A percentile compares a stretch with the other conserved stretches of the same genome.
Conservation (phyloP, 805 yeast species). For the Wilhelminamyces savonicus region DNA sequence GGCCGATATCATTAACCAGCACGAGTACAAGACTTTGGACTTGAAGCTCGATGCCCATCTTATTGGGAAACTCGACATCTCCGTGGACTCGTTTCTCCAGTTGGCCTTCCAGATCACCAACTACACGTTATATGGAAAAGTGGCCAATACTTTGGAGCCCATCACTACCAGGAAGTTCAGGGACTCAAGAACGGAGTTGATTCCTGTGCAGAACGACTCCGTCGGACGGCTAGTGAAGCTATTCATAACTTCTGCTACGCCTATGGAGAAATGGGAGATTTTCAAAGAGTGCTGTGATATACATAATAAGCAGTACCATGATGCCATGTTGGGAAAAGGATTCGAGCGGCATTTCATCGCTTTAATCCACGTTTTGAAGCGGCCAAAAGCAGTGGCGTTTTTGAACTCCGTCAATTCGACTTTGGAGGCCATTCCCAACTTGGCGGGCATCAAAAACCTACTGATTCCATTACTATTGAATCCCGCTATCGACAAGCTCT, state of each 20-base stretch:
- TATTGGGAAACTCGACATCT: slow-evolving; percentile 32
- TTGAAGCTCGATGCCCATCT: slow-evolving; percentile 32
- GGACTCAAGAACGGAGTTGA: slow-evolving; percentile 64
- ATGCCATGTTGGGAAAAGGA: slow-evolving; percentile 57
- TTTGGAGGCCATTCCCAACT: slow-evolving; percentile 8
- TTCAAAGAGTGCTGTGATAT: slow-evolving; percentile 46
- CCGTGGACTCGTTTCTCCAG: slow-evolving; percentile 48
- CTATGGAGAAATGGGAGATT: slow-evolving; percentile 41
- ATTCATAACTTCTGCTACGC: slow-evolving; percentile 52
- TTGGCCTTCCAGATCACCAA: slow-evolving; percentile 47
- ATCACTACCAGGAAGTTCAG: slow-evolving; percentile 62
- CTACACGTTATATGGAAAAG: slow-evolving; percentile 49
- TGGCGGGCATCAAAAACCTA: slow-evolving; percentile 3
- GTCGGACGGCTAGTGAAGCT: slow-evolving; percentile 50
- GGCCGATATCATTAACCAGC: slow-evolving; percentile 53
- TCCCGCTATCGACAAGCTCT: slow-evolving; percentile 25
- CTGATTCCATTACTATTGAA: slow-evolving; percentile 28
- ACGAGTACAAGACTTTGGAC: slow-evolving; percentile 42
- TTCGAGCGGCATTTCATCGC: slow-evolving; percentile 71
- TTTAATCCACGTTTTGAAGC: slow-evolving; percentile 48
- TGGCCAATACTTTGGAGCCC: slow-evolving; percentile 47
- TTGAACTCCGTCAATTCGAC: slow-evolving; percentile 36
- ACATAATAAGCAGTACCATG: slow-evolving; percentile 44
- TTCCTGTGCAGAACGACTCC: slow-evolving; percentile 55
- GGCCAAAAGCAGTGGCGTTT: slow-evolving; percentile 27